These are phyloP conservation scores for Golubevia pallescens DNA, from an alignment of 1,284 basidiomycete genomes.

Conservation along the genomic window DNA sequence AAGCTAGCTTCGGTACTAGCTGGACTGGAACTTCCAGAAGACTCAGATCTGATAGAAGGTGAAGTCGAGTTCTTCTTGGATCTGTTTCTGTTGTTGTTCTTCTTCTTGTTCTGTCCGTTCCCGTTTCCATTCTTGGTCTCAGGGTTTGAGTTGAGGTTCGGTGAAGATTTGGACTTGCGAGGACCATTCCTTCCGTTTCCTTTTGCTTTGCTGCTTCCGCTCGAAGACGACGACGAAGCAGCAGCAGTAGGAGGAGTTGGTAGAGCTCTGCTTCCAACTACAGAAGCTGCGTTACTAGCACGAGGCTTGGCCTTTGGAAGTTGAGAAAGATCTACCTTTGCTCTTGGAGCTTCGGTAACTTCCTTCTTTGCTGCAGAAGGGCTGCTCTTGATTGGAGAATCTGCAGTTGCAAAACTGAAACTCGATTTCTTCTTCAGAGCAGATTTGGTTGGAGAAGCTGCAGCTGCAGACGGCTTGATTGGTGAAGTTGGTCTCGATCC, in stretches of 20 bases:
- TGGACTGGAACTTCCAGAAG: not conserved
- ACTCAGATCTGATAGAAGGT: not conserved
- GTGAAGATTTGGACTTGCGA: not conserved
- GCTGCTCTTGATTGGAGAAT: conserved; percentile 22
- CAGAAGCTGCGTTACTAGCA: not conserved
- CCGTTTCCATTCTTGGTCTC: not conserved
- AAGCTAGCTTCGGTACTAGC: not conserved
- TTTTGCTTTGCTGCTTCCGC: not conserved
- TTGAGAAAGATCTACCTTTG: not conserved
- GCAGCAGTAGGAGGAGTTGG: not conserved
- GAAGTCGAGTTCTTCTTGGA: not conserved
- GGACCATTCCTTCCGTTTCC: not conserved
- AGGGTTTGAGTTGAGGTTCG: not conserved
- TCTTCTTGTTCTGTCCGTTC: not conserved
- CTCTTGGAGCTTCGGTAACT: not conserved
- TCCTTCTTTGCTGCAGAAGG: not conserved
- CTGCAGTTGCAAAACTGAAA: conserved; percentile 26
- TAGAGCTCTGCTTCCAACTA: not conserved
- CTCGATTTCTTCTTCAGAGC: conserved; percentile 20
- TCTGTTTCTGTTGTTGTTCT: not conserved
- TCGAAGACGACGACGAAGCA: not conserved
- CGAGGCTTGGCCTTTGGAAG: not conserved
- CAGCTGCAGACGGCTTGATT: conserved; percentile 1
- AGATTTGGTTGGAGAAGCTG: conserved; percentile 12
- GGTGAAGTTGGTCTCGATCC: not conserved